Conservation (phyloP, 192 early-diverging fungal species). For the Backusella liffmaniae region DNA sequence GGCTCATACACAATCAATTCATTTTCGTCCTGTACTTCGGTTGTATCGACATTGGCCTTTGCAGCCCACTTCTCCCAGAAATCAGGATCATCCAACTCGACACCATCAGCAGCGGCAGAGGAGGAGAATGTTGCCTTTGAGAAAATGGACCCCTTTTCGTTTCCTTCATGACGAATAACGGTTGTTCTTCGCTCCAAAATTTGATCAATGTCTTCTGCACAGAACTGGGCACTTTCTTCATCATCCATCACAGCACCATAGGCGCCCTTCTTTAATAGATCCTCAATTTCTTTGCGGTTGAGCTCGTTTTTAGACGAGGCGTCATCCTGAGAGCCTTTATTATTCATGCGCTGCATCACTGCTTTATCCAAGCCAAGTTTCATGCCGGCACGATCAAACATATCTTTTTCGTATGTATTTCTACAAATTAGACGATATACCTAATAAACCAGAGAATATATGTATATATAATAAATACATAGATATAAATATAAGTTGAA, state of each 20-base stretch:
- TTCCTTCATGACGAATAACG: slow-evolving; percentile 73
- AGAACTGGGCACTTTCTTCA: slow-evolving; percentile 69
- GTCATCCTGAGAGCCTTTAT: slow-evolving; percentile 19
- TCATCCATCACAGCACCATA: slow-evolving; percentile 88
- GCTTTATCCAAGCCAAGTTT: slow-evolving; percentile 83
- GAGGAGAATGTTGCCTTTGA: slow-evolving; percentile 82
- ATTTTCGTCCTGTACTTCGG: slow-evolving; percentile 48
- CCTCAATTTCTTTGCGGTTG: slow-evolving; percentile 79
- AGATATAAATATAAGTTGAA: neutral
- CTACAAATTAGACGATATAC: slow-evolving; percentile 74
- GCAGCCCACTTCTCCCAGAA: slow-evolving; percentile 91
- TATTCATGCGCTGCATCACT: slow-evolving; percentile 61
- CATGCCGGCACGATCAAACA: slow-evolving; percentile 88
- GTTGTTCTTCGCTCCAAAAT: slow-evolving; percentile 78
- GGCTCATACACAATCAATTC: slow-evolving; percentile 70
- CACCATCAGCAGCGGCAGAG: slow-evolving; percentile 35
- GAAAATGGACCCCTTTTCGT: slow-evolving; percentile 72
- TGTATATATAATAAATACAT: too few species aligned
- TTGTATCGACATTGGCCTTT: slow-evolving; percentile 68
- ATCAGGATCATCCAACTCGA: slow-evolving; percentile 81
- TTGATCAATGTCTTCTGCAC: slow-evolving; percentile 87
- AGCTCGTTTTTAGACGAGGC: slow-evolving; percentile 53
- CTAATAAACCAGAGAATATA: neutral
- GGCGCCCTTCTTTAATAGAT: slow-evolving; percentile 84
- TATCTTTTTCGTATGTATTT: slow-evolving; percentile 89